A percentile compares a stretch with the other conserved stretches of the same genome.
Evolutionary conservation across 129 eudicot genomes (phyloP).

Genomic region (Flaveria trinervia): DNA sequence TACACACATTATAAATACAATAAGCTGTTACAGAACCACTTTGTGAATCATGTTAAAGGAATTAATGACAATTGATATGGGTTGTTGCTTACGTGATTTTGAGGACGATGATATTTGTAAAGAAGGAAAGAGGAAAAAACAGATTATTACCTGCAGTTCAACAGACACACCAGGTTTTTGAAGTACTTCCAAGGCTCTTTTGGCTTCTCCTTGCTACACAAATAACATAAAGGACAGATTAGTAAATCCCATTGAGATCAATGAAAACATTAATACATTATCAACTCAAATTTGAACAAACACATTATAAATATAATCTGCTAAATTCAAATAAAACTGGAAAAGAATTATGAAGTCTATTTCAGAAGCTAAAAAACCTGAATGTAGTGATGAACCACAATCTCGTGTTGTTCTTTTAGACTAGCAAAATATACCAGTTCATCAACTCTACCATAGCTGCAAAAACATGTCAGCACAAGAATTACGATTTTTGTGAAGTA

Average conservation of each 20-base stretch:
- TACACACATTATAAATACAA: background rate
- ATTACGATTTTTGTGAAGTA: background rate
- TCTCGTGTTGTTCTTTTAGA: constrained; percentile 87
- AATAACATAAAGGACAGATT: constrained; percentile 17
- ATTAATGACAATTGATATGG: constrained; percentile 9
- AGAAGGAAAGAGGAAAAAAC: background rate
- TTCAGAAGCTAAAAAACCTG: constrained; percentile 52
- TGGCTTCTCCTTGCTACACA: constrained; percentile 90
- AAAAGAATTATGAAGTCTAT: constrained; percentile 8
- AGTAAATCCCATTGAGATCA: constrained; percentile 7
- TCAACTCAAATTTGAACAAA: constrained; percentile 16
- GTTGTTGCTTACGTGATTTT: constrained; percentile 19
- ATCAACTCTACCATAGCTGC: constrained; percentile 96
- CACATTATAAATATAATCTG: background rate
- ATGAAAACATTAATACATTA: background rate
- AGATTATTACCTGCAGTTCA: constrained; percentile 66
- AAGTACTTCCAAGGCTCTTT: constrained; percentile 91
- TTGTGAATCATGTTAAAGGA: background rate
- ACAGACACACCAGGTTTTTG: constrained; percentile 82
- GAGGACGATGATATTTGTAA: background rate
- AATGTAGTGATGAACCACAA: constrained; percentile 88
- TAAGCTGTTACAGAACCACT: constrained; percentile 2
- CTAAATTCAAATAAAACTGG: background rate
- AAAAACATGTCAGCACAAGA: constrained; percentile 8
- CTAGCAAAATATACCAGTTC: constrained; percentile 96